Evolutionary conservation across 2,329 filamentous ascomycete genomes (phyloP).

Genomic region (Fusarium sp.): DNA sequence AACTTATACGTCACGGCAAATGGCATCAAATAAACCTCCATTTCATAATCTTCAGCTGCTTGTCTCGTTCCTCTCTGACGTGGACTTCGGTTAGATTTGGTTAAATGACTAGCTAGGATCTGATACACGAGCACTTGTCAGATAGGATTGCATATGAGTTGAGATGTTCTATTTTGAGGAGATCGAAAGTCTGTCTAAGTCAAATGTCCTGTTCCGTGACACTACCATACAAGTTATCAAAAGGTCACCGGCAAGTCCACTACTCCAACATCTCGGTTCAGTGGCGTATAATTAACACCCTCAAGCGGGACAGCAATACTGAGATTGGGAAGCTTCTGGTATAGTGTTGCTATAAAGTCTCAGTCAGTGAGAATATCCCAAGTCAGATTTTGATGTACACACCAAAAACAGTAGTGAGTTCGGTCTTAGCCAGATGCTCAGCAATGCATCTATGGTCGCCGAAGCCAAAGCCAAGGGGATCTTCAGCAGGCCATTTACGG

Average conservation of each 20-base stretch:
- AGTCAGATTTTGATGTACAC: rapidly evolving
- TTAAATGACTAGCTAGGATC: too few relatives aligned
- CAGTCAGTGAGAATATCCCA: not conserved
- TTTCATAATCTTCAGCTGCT: too few relatives aligned
- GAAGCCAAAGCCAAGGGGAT: constrained; percentile 61
- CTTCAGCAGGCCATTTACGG: constrained; percentile 49
- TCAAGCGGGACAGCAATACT: constrained; percentile 16
- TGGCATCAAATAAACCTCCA: too few relatives aligned
- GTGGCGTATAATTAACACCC: constrained; percentile 30
- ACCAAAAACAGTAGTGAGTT: constrained; percentile 28
- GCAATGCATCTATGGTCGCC: constrained; percentile 62
- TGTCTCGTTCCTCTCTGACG: too few relatives aligned
- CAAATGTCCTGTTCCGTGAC: not conserved
- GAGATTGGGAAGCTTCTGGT: constrained; percentile 18
- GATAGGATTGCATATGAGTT: not conserved
- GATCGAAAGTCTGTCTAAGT: too few relatives aligned
- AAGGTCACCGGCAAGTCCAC: constrained; percentile 23
- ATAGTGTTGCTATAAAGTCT: constrained; percentile 1
- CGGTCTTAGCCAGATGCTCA: constrained; percentile 56
- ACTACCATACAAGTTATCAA: not conserved
- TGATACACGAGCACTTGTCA: too few relatives aligned
- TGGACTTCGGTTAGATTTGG: too few relatives aligned
- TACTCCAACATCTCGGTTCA: constrained; percentile 26
- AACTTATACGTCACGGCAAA: too few relatives aligned
- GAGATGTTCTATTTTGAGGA: not conserved